Percentiles rank a stretch among this genome's conserved stretches.
Evolutionary conservation across 2,329 filamentous ascomycete genomes (phyloP).

Genomic region (Sporothrix euskadiensis): DNA sequence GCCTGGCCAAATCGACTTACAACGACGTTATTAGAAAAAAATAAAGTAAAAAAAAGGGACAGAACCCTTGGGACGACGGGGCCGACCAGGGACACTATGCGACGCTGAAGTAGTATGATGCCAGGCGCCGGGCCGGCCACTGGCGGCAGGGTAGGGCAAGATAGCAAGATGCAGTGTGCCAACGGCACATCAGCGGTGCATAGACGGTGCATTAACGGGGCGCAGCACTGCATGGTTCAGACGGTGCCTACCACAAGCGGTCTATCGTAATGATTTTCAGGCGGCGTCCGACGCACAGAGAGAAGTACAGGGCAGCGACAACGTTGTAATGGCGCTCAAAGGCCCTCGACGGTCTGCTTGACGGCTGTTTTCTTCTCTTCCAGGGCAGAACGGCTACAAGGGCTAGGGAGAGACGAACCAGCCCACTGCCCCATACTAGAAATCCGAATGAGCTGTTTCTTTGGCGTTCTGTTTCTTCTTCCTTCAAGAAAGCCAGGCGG

Average conservation of each 20-base stretch:
- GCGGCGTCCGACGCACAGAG: neutral
- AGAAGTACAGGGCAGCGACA: neutral
- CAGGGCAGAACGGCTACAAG: neutral
- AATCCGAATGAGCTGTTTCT: neutral
- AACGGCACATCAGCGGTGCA: neutral
- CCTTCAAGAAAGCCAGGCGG: neutral
- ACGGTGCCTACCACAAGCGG: neutral
- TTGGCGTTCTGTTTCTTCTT: neutral
- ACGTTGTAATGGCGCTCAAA: neutral
- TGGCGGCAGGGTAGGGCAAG: neutral
- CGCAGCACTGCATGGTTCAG: neutral
- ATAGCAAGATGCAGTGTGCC: neutral
- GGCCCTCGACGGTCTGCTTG: neutral
- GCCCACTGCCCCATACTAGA: neutral
- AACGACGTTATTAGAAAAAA: slow-evolving; percentile 1
- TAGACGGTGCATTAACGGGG: neutral
- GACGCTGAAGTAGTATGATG: slow-evolving; percentile 12
- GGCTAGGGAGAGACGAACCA: neutral
- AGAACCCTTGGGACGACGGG: neutral
- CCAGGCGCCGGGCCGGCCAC: neutral
- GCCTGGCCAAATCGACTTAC: neutral
- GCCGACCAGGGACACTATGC: neutral
- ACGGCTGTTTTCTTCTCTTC: neutral
- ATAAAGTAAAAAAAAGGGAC: neutral
- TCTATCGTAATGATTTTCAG: neutral